phyloP scores from a whole-genome alignment of 495 filamentous ascomycete species.

The Penicillium lividum region DNA sequence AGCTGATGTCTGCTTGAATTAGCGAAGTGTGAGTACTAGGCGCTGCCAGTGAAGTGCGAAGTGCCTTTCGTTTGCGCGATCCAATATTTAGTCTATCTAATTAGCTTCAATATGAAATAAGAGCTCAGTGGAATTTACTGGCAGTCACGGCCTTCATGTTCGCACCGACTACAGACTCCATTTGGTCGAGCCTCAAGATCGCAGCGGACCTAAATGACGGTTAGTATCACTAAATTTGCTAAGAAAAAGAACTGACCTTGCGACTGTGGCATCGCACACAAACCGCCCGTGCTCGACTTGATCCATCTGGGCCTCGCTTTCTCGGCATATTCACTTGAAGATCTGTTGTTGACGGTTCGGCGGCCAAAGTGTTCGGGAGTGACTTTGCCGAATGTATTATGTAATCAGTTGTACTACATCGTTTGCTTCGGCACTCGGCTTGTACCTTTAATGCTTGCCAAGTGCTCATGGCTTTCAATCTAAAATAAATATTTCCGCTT shows the following conservation, averaged over 20 bases:
- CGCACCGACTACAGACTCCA: slow-evolving; percentile 12
- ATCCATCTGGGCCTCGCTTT: background rate
- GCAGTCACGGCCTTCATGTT: slow-evolving; percentile 8
- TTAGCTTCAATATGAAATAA: background rate
- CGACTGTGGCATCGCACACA: slow-evolving; percentile 18
- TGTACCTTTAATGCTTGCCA: background rate
- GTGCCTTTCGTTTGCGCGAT: slow-evolving; percentile 7
- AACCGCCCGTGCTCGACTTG: slow-evolving; percentile 15
- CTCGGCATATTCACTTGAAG: background rate
- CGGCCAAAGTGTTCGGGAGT: background rate
- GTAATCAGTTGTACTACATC: background rate
- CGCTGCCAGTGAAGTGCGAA: slow-evolving; percentile 6
- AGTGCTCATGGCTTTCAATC: background rate
- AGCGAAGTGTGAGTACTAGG: background rate
- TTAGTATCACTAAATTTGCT: background rate
- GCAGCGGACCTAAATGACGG: slow-evolving; percentile 13
- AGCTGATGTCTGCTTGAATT: background rate
- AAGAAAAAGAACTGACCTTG: slow-evolving; percentile 9
- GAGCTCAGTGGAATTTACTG: background rate
- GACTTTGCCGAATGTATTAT: background rate
- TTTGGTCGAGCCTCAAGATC: slow-evolving; percentile 13
- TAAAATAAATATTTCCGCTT: too few relatives aligned
- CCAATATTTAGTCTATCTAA: slow-evolving; percentile 9
- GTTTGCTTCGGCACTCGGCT: background rate
- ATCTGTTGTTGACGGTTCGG: background rate